phyloP scores from a whole-genome alignment of 73 alveolate genomes.

The Paraurostyla sp. region DNA sequence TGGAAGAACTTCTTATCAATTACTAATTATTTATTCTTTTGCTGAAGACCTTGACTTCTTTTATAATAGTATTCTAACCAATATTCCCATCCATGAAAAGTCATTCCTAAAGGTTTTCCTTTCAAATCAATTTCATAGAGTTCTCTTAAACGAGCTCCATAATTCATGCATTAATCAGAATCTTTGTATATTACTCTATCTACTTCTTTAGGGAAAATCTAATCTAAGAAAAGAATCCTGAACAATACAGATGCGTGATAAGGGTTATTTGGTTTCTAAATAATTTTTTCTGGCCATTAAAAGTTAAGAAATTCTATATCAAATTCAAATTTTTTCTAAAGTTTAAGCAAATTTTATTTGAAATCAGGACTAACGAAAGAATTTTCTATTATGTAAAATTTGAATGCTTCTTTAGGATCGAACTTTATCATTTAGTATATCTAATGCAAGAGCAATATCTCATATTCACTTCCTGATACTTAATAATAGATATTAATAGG shows the following conservation, averaged over 20 bases:
- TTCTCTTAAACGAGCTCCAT: background rate
- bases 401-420: background rate
- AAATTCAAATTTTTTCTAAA: background rate
- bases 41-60: no score
- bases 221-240: conserved; percentile 2
- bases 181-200: conserved; percentile 33
- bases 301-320: background rate
- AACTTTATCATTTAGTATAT: background rate
- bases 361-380: conserved; percentile 12
- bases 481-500: conserved; percentile 18
- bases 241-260: background rate
- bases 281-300: background rate
- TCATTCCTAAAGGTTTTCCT: background rate
- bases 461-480: conserved; percentile 45
- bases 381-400: background rate
- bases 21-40: background rate
- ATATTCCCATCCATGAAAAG: no score
- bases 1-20: background rate
- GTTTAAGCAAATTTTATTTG: background rate
- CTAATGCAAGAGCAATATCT: background rate
- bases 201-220: background rate
- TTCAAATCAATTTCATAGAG: conserved; percentile 8
- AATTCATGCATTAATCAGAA: background rate
- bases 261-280: background rate
- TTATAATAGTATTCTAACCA: no score